Evolutionary conservation across 441 rosid species (phyloP).

Genomic region (Arabidopsis hybrid): DNA sequence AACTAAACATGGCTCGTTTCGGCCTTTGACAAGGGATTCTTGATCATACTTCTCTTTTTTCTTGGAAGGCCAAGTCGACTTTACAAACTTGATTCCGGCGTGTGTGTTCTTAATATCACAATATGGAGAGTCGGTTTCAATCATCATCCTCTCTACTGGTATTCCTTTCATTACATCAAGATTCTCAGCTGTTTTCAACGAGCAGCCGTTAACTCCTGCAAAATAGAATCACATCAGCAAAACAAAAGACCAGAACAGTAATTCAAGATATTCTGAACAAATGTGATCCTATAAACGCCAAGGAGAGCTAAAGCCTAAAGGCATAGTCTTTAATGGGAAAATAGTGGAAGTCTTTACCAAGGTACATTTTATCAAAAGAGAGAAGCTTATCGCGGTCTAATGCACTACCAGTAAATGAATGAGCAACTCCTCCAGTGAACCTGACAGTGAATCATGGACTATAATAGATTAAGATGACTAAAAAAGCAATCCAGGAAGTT

Average conservation of each 20-base stretch:
- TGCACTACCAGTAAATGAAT: slow-evolving; percentile 92
- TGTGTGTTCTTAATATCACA: slow-evolving; percentile 90
- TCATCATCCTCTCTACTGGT: slow-evolving; percentile 92
- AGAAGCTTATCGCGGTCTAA: slow-evolving; percentile 82
- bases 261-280: background rate
- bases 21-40: slow-evolving; percentile 82
- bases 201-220: slow-evolving; percentile 92
- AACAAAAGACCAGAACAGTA: background rate
- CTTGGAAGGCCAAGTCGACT: slow-evolving; percentile 84
- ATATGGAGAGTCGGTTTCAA: slow-evolving; percentile 97
- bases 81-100: slow-evolving; percentile 75
- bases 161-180: slow-evolving; percentile 76
- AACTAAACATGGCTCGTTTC: slow-evolving; percentile 94
- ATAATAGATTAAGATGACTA: slow-evolving; percentile 7
- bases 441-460: slow-evolving; percentile 45
- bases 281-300: background rate
- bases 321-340: background rate
- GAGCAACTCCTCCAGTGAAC: slow-evolving; percentile 82
- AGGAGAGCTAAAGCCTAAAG: background rate
- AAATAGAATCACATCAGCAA: slow-evolving; percentile 30
- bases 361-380: slow-evolving; percentile 67
- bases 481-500: background rate
- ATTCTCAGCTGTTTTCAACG: slow-evolving; percentile 82
- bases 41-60: slow-evolving; percentile 92
- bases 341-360: slow-evolving; percentile 56